Base-by-base conservation (phyloP, 2,329 filamentous ascomycete genomes). In the Eutypella sp. region DNA sequence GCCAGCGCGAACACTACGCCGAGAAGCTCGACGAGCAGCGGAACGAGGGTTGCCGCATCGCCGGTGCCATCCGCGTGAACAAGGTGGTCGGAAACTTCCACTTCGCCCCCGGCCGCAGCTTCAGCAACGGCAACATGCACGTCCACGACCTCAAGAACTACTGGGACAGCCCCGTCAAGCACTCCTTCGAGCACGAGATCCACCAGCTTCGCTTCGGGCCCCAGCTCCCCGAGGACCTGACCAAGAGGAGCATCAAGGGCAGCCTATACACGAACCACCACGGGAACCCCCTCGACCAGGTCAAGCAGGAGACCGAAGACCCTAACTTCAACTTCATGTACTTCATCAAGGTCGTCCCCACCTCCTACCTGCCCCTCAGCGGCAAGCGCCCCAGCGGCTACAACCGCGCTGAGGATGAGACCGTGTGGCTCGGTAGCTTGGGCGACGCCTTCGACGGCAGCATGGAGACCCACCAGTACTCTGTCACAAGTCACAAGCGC, bases 21-120 rank as follows among this genome's bases (percentile, higher is more conserved):
- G 88, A 96, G 68, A 86, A 85, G 58, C 76, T 99, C 48, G 89
- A 95, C 62, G 83, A 82, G 51, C 92, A 97, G 71, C 82, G 91
- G 46, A 80, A 84, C 42, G 95, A 99, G 71, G 93, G 93, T 48
- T 99, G 93, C 70, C 88, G 93, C 42, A 87, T 99, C 53, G 90
- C 96, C 67, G 93, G 93, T 48, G 82, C 82, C 33, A 80, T 99
- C 57, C 87, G 89, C 40, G 95, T 99, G 55, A 99, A 99, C 78
- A 99, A 99, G 72, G 93, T 99, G 22, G 80, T 99, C 45, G 93
- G 93, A 46, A 99, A 99, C 74, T 99, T 99, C 78, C 93, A 99
- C 69, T 86, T 99, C 58, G 93, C 95, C 1, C 93, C 93, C 1
- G 93, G 93, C 58, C 89, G 92, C 69, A 92, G 86, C 66, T 97